A percentile compares a stretch with the other conserved stretches of the same genome.
Evolutionary conservation across 2,329 filamentous ascomycete species (phyloP).

Genomic region (Beauveria rudraprayagi): DNA sequence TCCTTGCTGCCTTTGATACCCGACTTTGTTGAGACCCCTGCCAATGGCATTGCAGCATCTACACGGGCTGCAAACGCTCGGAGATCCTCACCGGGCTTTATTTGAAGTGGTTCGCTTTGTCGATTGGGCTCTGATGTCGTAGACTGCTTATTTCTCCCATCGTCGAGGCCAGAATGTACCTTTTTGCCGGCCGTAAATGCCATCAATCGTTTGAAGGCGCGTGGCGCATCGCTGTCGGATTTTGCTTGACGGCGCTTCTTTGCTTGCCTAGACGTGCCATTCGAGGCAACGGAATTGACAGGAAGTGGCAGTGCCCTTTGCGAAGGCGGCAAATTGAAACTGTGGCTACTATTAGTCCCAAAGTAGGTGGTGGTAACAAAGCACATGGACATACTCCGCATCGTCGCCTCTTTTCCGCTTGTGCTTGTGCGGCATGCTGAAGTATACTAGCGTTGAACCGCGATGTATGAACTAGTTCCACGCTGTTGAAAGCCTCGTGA

Average conservation of each 20-base stretch:
- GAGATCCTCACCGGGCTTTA: slow-evolving; percentile 75
- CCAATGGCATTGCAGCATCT: slow-evolving; percentile 72
- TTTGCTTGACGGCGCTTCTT: slow-evolving; percentile 41
- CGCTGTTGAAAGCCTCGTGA: background rate
- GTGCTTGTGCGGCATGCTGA: slow-evolving; percentile 77
- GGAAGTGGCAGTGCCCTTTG: slow-evolving; percentile 45
- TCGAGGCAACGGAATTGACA: slow-evolving; percentile 33
- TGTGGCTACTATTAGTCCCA: slow-evolving; percentile 18
- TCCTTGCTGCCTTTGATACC: slow-evolving; percentile 51
- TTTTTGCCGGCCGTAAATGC: slow-evolving; percentile 57
- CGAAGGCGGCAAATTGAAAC: slow-evolving; percentile 42
- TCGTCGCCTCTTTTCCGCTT: slow-evolving; percentile 55
- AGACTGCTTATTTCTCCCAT: slow-evolving; percentile 41
- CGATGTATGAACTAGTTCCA: background rate
- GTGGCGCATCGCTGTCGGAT: slow-evolving; percentile 70
- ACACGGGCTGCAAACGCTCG: slow-evolving; percentile 77
- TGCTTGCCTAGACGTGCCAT: slow-evolving; percentile 27
- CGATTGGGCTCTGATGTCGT: slow-evolving; percentile 18
- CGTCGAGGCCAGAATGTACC: slow-evolving; percentile 58
- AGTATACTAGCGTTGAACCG: background rate
- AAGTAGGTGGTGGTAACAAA: background rate
- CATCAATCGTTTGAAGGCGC: slow-evolving; percentile 82
- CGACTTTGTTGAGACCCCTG: slow-evolving; percentile 58
- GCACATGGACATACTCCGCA: slow-evolving; percentile 36
- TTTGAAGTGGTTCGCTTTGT: slow-evolving; percentile 48